These are phyloP conservation scores for Glutinoglossum americanum DNA, from an alignment of 495 filamentous ascomycete genomes.

Conservation along the genomic window DNA sequence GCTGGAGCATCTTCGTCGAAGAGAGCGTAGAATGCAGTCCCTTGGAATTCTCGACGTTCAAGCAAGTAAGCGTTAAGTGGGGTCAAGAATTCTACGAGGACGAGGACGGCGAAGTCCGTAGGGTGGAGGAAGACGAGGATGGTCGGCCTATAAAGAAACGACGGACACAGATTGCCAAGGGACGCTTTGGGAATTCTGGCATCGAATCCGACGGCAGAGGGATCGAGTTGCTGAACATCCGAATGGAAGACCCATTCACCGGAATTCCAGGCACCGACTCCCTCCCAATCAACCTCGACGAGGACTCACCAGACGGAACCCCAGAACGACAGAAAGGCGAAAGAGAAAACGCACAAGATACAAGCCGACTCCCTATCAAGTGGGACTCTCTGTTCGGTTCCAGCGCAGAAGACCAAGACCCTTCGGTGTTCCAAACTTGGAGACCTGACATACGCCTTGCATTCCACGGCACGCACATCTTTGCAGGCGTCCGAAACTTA, in stretches of 20 bases:
- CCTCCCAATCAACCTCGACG: not conserved
- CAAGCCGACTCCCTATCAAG: no score
- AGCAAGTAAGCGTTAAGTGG: not conserved
- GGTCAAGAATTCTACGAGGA: not conserved
- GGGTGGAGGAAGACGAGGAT: not conserved
- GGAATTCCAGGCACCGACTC: not conserved
- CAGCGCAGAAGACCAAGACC: not conserved
- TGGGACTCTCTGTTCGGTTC: not conserved
- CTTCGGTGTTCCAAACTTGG: conserved; percentile 16
- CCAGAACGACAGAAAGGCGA: not conserved
- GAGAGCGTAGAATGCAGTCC: conserved; percentile 34
- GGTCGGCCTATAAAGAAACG: conserved; percentile 14
- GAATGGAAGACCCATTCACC: conserved; percentile 32
- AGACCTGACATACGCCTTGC: conserved; percentile 37
- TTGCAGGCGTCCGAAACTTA: conserved; percentile 52
- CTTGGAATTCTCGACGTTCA: conserved; percentile 16
- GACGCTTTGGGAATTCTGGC: conserved; percentile 31
- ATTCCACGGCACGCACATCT: conserved; percentile 60
- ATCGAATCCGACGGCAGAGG: conserved; percentile 30
- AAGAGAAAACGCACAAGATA: not conserved
- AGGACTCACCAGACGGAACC: not conserved
- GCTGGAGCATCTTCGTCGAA: conserved; percentile 58
- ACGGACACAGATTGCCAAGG: conserved; percentile 24
- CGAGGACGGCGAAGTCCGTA: not conserved
- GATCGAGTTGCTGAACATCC: conserved; percentile 37